Evolutionary conservation across 2,329 filamentous ascomycete genomes (phyloP).

Genomic region (Phialophora tarda): DNA sequence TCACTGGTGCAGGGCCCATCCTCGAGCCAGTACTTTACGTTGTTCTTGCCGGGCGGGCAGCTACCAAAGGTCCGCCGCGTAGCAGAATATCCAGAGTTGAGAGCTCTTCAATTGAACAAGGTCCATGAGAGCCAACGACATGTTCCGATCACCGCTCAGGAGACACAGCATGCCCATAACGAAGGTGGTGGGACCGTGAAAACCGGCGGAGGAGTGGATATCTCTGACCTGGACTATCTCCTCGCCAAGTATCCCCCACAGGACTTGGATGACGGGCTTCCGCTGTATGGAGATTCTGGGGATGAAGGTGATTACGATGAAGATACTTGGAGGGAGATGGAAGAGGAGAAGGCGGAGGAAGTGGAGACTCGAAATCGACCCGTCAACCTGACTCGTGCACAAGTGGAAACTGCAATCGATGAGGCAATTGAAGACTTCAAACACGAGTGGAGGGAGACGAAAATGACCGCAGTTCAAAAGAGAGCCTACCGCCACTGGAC

Average conservation of each 20-base stretch:
- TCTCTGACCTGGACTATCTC: conserved; percentile 44
- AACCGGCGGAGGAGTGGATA: not conserved
- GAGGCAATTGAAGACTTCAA: conserved; percentile 59
- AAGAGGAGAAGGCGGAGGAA: conserved; percentile 61
- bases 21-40: conserved; percentile 31
- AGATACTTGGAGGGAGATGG: conserved; percentile 66
- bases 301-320: conserved; percentile 61
- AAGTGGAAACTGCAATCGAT: conserved; percentile 61
- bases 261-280: conserved; percentile 51
- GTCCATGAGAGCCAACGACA: not conserved
- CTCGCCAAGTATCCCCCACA: conserved; percentile 52
- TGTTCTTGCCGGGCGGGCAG: conserved; percentile 20
- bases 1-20: conserved; percentile 9
- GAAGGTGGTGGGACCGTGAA: not conserved
- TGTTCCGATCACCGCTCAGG: not conserved
- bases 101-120: not conserved
- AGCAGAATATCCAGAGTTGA: conserved; percentile 31
- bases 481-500: conserved; percentile 69
- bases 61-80: conserved; percentile 21
- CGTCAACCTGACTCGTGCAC: conserved; percentile 43
- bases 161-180: not conserved
- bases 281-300: conserved; percentile 62
- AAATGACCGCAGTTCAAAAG: conserved; percentile 60
- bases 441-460: conserved; percentile 63
- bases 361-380: conserved; percentile 44